phyloP scores from a whole-genome alignment of 805 yeast genomes.

The Lipomyces mesembrius region DNA sequence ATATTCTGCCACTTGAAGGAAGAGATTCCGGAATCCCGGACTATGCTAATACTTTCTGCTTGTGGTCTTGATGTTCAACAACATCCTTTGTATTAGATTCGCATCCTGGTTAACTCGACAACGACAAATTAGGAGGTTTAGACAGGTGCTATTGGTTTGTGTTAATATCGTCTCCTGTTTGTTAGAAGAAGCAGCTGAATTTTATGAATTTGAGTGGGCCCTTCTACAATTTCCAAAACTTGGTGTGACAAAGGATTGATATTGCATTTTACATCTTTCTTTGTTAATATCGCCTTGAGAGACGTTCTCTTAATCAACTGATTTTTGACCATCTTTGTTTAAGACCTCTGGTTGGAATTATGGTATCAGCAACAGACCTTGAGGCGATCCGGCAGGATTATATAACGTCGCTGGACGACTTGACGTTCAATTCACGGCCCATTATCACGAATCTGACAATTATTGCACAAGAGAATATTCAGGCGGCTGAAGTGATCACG shows the following conservation, averaged over 20 bases:
- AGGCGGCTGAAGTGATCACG: constrained; percentile 75
- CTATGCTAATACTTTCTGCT: neutral
- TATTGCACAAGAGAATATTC: constrained; percentile 82
- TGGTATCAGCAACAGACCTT: constrained; percentile 35
- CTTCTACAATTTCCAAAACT: neutral
- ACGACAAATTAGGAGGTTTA: neutral
- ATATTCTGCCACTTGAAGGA: neutral
- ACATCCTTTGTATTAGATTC: neutral
- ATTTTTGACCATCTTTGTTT: neutral
- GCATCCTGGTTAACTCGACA: neutral
- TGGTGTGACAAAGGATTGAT: neutral
- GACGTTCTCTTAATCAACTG: neutral
- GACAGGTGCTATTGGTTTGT: neutral
- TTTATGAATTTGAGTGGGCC: neutral
- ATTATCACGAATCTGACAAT: constrained; percentile 82
- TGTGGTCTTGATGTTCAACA: neutral
- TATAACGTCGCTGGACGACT: constrained; percentile 67
- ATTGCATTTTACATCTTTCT: neutral
- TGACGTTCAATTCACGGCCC: constrained; percentile 88
- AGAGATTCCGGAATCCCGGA: neutral
- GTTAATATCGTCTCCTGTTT: neutral
- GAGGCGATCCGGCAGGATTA: constrained; percentile 65
- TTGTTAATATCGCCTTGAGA: constrained; percentile 2
- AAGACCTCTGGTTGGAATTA: neutral
- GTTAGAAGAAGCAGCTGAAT: neutral